These are phyloP conservation scores for Poronia punctata DNA, from an alignment of 495 filamentous ascomycete species.

Conservation along the genomic window DNA sequence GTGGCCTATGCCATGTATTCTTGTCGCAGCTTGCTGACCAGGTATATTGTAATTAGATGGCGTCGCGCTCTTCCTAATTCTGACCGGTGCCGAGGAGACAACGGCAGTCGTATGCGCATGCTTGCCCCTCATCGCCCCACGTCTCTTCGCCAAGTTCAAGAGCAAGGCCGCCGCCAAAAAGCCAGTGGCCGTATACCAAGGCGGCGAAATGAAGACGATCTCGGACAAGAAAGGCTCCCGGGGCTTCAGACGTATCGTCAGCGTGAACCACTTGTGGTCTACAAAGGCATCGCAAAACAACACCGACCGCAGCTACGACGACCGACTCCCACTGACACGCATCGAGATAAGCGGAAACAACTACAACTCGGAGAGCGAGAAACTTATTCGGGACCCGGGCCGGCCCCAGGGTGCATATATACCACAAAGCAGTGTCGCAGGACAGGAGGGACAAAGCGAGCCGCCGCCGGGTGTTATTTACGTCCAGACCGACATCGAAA, in stretches of 20 bases:
- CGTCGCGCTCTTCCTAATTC: slow-evolving; percentile 18
- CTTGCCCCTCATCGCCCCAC: slow-evolving; percentile 15
- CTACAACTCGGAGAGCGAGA: not conserved
- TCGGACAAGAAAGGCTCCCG: slow-evolving; percentile 12
- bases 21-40: not conserved
- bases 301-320: slow-evolving; percentile 4
- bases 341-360: slow-evolving; percentile 12
- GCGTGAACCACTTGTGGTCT: slow-evolving; percentile 20
- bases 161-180: not conserved
- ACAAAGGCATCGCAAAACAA: slow-evolving; percentile 8
- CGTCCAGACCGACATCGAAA: slow-evolving; percentile 16
- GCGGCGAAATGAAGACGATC: slow-evolving; percentile 4
- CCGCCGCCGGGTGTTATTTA: slow-evolving; percentile 10
- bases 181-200: slow-evolving; percentile 4
- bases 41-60: slow-evolving; percentile 11
- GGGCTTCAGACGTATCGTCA: slow-evolving; percentile 18
- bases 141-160: slow-evolving; percentile 8
- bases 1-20: not conserved
- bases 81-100: slow-evolving; percentile 21
- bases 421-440: not conserved
- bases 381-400: not conserved
- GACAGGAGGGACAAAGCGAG: not conserved
- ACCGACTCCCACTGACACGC: slow-evolving; percentile 13
- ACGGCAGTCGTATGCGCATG: slow-evolving; percentile 21
- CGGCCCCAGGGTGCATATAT: not conserved